These are phyloP conservation scores for Bruguiera gymnorhiza DNA, from an alignment of 345 rosid species.

Conservation along the genomic window DNA sequence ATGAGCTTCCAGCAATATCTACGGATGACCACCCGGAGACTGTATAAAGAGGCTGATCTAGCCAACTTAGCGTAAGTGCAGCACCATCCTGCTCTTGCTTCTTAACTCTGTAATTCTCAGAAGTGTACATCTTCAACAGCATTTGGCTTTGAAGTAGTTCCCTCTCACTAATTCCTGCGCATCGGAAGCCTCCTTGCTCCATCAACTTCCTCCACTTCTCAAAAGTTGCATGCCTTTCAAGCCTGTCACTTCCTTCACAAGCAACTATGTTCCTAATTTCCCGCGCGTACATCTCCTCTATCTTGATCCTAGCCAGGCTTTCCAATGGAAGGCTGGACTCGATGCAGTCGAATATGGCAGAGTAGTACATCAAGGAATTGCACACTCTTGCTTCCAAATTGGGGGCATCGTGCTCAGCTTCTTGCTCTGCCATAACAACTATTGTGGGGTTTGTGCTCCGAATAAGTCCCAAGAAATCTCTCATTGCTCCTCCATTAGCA, in stretches of 20 bases:
- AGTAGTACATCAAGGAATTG: conserved; percentile 71
- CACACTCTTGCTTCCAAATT: conserved; percentile 58
- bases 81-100: conserved; percentile 43
- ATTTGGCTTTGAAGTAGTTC: conserved; percentile 78
- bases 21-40: conserved; percentile 79
- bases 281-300: conserved; percentile 80
- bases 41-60: conserved; percentile 78
- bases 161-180: conserved; percentile 56
- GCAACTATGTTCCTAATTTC: conserved; percentile 82
- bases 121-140: conserved; percentile 78
- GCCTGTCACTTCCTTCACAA: conserved; percentile 84
- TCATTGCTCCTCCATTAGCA: conserved; percentile 56
- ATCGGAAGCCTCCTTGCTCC: conserved; percentile 76
- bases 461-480: conserved; percentile 73
- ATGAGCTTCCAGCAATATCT: conserved; percentile 60
- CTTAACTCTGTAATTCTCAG: conserved; percentile 40
- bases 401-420: conserved; percentile 55
- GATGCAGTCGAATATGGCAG: conserved; percentile 74
- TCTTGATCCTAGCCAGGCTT: conserved; percentile 58
- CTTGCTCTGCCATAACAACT: conserved; percentile 80
- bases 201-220: conserved; percentile 64
- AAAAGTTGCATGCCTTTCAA: conserved; percentile 72
- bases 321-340: conserved; percentile 59
- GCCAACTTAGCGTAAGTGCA: conserved; percentile 70
- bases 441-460: conserved; percentile 76